Conservation (phyloP, 768 basidiomycete genomes). For the Guyanaporus albipodus region DNA sequence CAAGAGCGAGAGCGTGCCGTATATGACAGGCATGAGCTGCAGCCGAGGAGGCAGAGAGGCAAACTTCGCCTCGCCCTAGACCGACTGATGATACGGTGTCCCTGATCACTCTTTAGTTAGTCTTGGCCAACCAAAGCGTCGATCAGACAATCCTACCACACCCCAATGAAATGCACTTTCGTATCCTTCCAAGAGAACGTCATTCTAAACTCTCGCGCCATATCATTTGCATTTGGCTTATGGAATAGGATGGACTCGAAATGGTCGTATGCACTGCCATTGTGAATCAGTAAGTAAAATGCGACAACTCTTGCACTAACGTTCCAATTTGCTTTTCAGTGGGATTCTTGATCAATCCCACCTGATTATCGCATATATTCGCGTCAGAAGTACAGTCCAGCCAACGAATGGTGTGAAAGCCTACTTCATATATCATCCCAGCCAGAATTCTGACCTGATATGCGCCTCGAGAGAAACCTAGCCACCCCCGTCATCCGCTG, state of each 20-base stretch:
- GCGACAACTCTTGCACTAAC: conserved; percentile 4
- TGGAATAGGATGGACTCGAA: conserved; percentile 8
- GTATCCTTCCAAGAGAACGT: conserved; percentile 43
- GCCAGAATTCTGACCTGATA: conserved; percentile 9
- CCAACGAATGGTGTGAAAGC: background rate
- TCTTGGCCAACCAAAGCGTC: background rate
- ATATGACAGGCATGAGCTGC: conserved; percentile 55
- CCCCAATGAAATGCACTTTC: conserved; percentile 48
- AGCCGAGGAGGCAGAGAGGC: conserved; percentile 54
- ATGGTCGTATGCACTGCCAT: conserved; percentile 5
- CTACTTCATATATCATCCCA: conserved; percentile 4
- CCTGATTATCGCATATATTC: conserved; percentile 15
- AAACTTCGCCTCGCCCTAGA: conserved; percentile 32
- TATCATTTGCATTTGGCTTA: conserved; percentile 15
- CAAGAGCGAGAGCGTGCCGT: conserved; percentile 63
- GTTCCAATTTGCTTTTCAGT: conserved; percentile 32
- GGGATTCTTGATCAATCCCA: conserved; percentile 30
- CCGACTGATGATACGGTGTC: conserved; percentile 68
- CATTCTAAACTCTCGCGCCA: conserved; percentile 37
- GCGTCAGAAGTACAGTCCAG: background rate
- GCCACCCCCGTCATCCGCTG: background rate
- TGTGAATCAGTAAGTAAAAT: background rate
- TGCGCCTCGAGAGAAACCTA: conserved; percentile 7
- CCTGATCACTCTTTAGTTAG: conserved; percentile 34
- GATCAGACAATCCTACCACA: conserved; percentile 36